phyloP scores from a whole-genome alignment of 2,329 filamentous ascomycete species.

The Ophiostoma sp. region DNA sequence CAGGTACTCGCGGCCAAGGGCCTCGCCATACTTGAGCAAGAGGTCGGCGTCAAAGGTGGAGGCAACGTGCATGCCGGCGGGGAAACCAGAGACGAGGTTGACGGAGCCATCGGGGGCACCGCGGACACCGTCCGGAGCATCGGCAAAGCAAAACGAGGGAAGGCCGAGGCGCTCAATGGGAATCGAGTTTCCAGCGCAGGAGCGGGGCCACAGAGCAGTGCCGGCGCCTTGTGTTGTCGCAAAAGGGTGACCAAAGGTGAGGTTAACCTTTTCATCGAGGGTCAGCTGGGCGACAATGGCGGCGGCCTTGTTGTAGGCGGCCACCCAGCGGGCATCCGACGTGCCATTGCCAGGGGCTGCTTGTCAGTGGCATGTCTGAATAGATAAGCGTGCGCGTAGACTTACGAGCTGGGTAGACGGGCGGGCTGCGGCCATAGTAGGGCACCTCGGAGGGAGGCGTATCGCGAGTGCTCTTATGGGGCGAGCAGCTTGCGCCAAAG shows the following conservation, averaged over 20 bases:
- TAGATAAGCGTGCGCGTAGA: not conserved
- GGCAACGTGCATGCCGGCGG: slow-evolving; percentile 63
- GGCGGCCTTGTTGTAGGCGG: slow-evolving; percentile 35
- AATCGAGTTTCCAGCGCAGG: slow-evolving; percentile 33
- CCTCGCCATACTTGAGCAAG: slow-evolving; percentile 58
- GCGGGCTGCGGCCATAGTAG: slow-evolving; percentile 35
- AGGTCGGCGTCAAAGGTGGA: slow-evolving; percentile 64
- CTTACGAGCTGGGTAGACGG: slow-evolving; percentile 34
- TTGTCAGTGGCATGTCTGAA: not conserved
- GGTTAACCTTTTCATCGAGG: slow-evolving; percentile 37
- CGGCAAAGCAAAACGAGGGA: slow-evolving; percentile 42
- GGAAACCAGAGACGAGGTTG: slow-evolving; percentile 44
- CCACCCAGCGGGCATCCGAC: slow-evolving; percentile 32
- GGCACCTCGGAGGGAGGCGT: slow-evolving; percentile 29
- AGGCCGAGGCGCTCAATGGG: slow-evolving; percentile 38
- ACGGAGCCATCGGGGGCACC: slow-evolving; percentile 29
- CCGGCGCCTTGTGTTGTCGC: not conserved
- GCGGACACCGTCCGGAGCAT: slow-evolving; percentile 36
- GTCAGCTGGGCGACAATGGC: slow-evolving; percentile 37
- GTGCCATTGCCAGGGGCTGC: slow-evolving; percentile 31
- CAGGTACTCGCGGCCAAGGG: slow-evolving; percentile 63
- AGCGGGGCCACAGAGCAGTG: slow-evolving; percentile 25
- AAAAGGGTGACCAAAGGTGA: slow-evolving; percentile 34
- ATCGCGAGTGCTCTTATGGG: not conserved
- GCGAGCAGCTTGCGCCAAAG: not conserved